Base-by-base conservation (phyloP, 768 basidiomycete genomes). In the Leucocoprinus birnbaumii region DNA sequence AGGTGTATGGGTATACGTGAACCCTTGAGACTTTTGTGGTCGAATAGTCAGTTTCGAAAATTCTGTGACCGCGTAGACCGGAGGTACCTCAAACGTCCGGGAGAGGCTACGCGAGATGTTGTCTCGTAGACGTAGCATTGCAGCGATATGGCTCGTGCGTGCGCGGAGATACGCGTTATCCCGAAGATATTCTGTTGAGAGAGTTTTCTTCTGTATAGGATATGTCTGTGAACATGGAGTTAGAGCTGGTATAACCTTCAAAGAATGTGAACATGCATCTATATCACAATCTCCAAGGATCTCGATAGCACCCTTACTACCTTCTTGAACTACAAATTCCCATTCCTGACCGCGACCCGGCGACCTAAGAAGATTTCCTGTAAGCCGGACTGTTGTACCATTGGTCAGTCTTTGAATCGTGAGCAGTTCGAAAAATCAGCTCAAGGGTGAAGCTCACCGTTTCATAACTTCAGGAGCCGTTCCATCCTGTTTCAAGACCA, bases 131-230 rank as follows among this genome's bases (percentile, higher is more conserved):
- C 93, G 80, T 38, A 97, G 74, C 77, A 94, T 85, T 26, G 89
- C 79, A 1, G 84, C 86, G 24, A 84, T 83, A 0, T 76, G 73
- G 26, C 83, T 76, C 8, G 91, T 94, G 11, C 96, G 82, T 6
- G 89, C 79, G 9, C 97, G 86, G n/a, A 99, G 69, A 73, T 98
- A 94, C 3, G 84, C 83, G 63, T 95, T 79, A 56, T 94, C 89
- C 7, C 96, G 82, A 26, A 97, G 78, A 63, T 91, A 88, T 58
- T 94, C 88, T 1, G 79, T 69, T 2, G 90, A 83, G 10, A 93
- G 78, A 25, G 84, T 69, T 68, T 98, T 86, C 67, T 97, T 98
- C 69, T 95, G 95, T 49, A 97, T 93, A 0, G 94, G 94, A 68
- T 96, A 98, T 44, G 71, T 72, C 94, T 94, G 34, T 27, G 40